These are phyloP conservation scores for Candida morakotiae DNA, from an alignment of 805 yeast genomes.

Conservation along the genomic window DNA sequence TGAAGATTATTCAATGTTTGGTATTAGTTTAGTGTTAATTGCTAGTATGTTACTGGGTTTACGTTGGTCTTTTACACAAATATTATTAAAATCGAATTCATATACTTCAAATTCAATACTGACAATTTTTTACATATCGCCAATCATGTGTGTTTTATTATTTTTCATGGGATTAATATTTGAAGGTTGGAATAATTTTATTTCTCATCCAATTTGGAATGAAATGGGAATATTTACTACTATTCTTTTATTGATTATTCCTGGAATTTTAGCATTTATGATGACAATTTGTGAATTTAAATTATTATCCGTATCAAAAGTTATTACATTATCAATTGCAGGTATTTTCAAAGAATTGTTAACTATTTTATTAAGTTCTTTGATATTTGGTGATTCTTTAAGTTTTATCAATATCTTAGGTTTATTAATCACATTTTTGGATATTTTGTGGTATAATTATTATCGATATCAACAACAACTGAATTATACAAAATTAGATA, in stretches of 20 bases:
- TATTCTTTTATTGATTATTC: constrained; percentile 58
- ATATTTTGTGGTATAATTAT: constrained; percentile 80
- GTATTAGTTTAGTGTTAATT: constrained; percentile 68
- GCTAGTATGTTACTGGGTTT: constrained; percentile 85
- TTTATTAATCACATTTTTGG: constrained; percentile 65
- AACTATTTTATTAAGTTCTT: constrained; percentile 66
- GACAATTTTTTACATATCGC: constrained; percentile 80
- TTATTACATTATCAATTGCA: constrained; percentile 81
- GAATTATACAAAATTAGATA: not conserved
- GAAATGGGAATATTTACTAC: constrained; percentile 56
- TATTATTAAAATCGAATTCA: constrained; percentile 57
- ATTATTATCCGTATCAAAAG: constrained; percentile 74
- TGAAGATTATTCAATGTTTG: constrained; percentile 35
- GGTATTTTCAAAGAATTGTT: constrained; percentile 91
- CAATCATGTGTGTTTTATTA: constrained; percentile 69
- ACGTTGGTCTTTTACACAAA: constrained; percentile 93
- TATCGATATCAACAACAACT: constrained; percentile 37
- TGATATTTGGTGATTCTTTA: constrained; percentile 72
- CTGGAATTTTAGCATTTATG: constrained; percentile 83
- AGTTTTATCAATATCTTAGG: constrained; percentile 70
- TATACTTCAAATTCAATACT: constrained; percentile 71
- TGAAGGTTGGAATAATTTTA: constrained; percentile 63
- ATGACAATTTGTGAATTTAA: constrained; percentile 89
- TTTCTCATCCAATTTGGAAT: constrained; percentile 58
- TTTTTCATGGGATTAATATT: constrained; percentile 57